phyloP scores from a whole-genome alignment of 2,329 filamentous ascomycete species.

The Mollisiaceae sp. region DNA sequence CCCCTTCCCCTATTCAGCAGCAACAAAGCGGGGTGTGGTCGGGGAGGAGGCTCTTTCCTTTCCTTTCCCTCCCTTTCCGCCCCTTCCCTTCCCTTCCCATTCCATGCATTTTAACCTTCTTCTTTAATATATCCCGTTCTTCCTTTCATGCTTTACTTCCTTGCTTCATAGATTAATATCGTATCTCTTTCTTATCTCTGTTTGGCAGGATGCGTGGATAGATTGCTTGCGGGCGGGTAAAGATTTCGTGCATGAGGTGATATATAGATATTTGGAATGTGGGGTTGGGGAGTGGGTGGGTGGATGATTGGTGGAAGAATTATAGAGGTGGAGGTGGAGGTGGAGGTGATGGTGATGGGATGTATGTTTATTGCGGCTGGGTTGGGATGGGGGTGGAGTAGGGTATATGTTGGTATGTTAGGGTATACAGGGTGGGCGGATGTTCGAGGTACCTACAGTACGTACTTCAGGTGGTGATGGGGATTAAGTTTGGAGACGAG shows the following conservation, averaged over 20 bases:
- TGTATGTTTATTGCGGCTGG: neutral
- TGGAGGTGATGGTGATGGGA: neutral
- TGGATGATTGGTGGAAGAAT: neutral
- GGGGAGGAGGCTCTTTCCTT: slow-evolving; percentile 3
- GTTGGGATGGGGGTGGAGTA: neutral
- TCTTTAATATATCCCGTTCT: neutral
- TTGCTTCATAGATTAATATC: no score
- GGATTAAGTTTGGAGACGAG: neutral
- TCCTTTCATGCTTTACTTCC: no score
- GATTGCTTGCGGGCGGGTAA: neutral
- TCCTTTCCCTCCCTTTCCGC: neutral
- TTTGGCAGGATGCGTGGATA: no score
- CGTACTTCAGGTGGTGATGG: neutral
- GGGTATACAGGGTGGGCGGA: neutral
- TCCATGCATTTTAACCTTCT: no score
- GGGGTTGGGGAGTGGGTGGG: neutral
- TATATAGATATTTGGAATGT: neutral
- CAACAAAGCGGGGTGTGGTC: slow-evolving; percentile 5
- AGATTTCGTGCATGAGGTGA: neutral
- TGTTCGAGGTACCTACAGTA: neutral
- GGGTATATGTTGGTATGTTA: no score
- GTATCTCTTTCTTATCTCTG: no score
- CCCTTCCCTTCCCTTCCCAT: neutral
- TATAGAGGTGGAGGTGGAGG: neutral
- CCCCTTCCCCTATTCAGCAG: no score